Evolutionary conservation across 495 filamentous ascomycete genomes (phyloP), one percentile per base, ranked within the genome.

Genomic region (Aspergillus diversus): DNA sequence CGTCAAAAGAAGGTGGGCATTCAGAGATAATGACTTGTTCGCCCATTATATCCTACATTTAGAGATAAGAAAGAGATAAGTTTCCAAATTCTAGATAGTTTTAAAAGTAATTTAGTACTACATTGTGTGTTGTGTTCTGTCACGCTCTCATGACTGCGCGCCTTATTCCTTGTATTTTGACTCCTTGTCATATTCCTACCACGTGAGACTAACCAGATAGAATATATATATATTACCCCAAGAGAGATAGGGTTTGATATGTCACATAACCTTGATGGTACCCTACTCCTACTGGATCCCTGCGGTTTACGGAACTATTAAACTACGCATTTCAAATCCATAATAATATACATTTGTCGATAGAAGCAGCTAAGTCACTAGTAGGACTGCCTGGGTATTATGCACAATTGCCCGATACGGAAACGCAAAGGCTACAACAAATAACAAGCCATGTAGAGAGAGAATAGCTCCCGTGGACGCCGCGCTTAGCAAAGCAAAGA

Each of bases 21-120:
- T 66, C 16, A 35, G 43, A 34, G 53, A 61, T 27, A 66, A 54
- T 55, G 63, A 57, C 61, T 13, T 64, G 34, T 59, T 47, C 35
- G 5, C 35, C n/a, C 31, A 42, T 56, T 65, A n/a, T 57, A 34
- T 53, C 13, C 27, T 34, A 32, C 21, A 33, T 48, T 61, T 31
- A 53, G 3, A 39, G 15, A 2, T n/a, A n/a, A n/a, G n/a, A n/a
- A n/a, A n/a, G n/a, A n/a, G n/a, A n/a, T n/a, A n/a, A n/a, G n/a
- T n/a, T n/a, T n/a, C n/a, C n/a, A n/a, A n/a, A n/a, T n/a, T n/a
- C n/a, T n/a, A n/a, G n/a, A n/a, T n/a, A n/a, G n/a, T n/a, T n/a
- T n/a, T n/a, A n/a, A n/a, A n/a, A n/a, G n/a, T n/a, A n/a, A n/a
- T n/a, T n/a, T n/a, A n/a, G n/a, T n/a, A n/a, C n/a, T n/a, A n/a